Evolutionary conservation across 495 filamentous ascomycete species (phyloP), one percentile per base, ranked within the genome.

Genomic region (Clavariopsis aquatica): DNA sequence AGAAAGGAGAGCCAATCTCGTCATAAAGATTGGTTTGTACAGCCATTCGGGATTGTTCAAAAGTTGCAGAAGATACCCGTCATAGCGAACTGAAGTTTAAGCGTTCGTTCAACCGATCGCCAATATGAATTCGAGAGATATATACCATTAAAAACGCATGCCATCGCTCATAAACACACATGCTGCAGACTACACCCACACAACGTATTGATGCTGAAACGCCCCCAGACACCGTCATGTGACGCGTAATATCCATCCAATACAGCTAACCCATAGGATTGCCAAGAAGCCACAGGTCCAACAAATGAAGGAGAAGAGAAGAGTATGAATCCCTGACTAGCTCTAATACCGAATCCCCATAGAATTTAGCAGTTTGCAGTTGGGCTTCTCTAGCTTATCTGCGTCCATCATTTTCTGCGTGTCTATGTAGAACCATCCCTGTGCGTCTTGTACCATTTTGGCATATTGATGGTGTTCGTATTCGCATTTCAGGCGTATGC

Each of bases 371-470:
- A 76, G 78, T 68, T 71, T 73, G 72, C 86, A 89, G 65, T 75
- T 82, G 74, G 78, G 81, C 76, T 84, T 76, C 60, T 86, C 81
- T 79, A 89, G 82, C 4, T 79, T 77, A 41, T 83, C 77, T 26
- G 88, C 88, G 61, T 78, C 74, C 63, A 83, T 79, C 86, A 96
- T 84, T 81, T 90, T 90, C 56, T 87, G 86, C 34, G 80, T 78
- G 73, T 96, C 91, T 43, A 82, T 83, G 76, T 84, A 90, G 70
- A 98, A 92, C 89, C 91, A 96, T 13, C 94, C 93, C 70, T 89
- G 85, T 1, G 94, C 93, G 29, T 90, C 89, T 53, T 96, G 84
- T 46, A 85, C 77, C 76, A 92, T 79, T 29, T 84, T 80, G 58
- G 84, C 81, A 73, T 85, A 83, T 54, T 81, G 73, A 43, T 81